Base-by-base conservation (phyloP, 2,329 filamentous ascomycete genomes). In the Colletotrichum tamarilloi region DNA sequence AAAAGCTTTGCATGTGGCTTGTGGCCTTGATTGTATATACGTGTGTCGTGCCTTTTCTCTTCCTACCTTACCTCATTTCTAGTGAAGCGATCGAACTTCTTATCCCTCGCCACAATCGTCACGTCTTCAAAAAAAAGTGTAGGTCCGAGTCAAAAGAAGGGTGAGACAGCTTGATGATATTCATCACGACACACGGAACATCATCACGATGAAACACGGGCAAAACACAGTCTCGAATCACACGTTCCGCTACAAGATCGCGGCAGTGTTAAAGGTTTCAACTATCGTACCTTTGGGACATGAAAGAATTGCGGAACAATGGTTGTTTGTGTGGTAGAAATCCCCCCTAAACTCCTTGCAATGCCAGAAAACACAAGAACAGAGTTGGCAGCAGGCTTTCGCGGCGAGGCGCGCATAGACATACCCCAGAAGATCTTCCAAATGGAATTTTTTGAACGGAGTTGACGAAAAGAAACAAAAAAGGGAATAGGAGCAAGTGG, bases 311-410 rank as follows among this genome's bases (percentile, higher is more conserved):
- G 19, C 16, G 38, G 38, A 42, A 42, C 16, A 19, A 42, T 42
- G 16, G 38, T 8, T 35, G 32, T 16, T 42, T 26, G 22, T n/a
- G 19, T n/a, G 14, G 22, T 12, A 42, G 57, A 49, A 60, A 16
- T n/a, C 12, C 24, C 1, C 60, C 62, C 67, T 7, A 63, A 74
- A 74, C 72, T 74, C 72, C 72, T 58, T 74, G 72, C 72, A 72
- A 74, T 74, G 72, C 68, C 68, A 38, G 35, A 22, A 30, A 49
- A 35, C 5, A 5, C 19, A 35, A 11, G 32, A 35, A 32, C n/a
- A 59, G 26, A 19, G 14, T 42, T 19, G 38, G 38, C 38, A 19
- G 16, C 8, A 49, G 42, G 42, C 42, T 49, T 49, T 49, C 42
- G 19, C 42, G 42, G n/a, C 38, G 38, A 12, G 7, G 19, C 19